Percentiles rank a stretch among this genome's conserved stretches.
Evolutionary conservation across 208 protist species (phyloP).

Genomic region (Herpetomonas tarakana): DNA sequence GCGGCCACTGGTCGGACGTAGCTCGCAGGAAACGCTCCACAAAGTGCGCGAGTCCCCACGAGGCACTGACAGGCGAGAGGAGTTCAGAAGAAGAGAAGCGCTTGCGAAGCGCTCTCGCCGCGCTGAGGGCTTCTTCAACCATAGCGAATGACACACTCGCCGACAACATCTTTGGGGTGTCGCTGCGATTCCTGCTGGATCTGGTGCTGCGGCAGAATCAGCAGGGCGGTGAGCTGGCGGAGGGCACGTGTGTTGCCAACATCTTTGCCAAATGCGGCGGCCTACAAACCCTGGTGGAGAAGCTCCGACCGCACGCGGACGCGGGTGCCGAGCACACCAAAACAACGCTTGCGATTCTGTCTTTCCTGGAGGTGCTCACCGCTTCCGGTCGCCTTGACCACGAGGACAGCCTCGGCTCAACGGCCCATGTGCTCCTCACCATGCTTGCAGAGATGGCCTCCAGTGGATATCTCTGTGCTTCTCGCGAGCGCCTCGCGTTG

Average conservation of each 20-base stretch:
- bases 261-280: neutral
- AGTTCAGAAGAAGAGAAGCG: too few species aligned
- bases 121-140: too few species aligned
- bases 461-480: too few species aligned
- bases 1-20: too few species aligned
- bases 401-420: neutral
- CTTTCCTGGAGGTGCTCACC: constrained; percentile 48
- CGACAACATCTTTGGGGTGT: too few species aligned
- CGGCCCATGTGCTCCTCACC: neutral
- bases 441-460: too few species aligned
- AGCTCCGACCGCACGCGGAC: neutral
- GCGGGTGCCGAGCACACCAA: neutral
- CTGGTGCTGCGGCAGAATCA: constrained; percentile 11
- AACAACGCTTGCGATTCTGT: constrained; percentile 2
- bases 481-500: neutral
- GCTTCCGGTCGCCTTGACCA: constrained; percentile 11
- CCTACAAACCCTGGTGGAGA: neutral
- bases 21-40: too few species aligned
- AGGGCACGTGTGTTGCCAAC: neutral
- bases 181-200: constrained; percentile 2
- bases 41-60: too few species aligned
- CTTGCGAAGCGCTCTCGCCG: too few species aligned
- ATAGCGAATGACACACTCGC: too few species aligned
- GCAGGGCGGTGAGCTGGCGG: neutral
- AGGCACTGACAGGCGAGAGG: too few species aligned